A percentile compares a stretch with the other conserved stretches of the same genome.
Evolutionary conservation across 805 yeast species (phyloP).

Genomic region (Starmerella riodocensis): DNA sequence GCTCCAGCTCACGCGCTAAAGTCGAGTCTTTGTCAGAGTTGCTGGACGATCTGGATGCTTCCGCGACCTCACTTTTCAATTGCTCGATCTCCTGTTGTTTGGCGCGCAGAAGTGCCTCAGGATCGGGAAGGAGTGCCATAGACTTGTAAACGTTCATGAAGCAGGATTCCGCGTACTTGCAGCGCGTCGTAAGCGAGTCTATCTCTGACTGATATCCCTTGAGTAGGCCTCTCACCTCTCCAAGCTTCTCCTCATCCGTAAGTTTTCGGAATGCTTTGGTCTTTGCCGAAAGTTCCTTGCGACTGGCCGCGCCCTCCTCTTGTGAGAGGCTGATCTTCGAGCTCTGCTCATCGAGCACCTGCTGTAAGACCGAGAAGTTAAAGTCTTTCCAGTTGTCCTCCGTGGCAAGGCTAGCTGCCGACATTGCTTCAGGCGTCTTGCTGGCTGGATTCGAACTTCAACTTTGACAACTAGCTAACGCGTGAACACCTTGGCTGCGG

Average conservation of each 20-base stretch:
- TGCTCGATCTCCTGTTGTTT: slow-evolving; percentile 9
- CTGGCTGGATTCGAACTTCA: too few relatives aligned
- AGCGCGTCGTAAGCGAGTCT: slow-evolving; percentile 64
- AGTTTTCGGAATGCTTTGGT: slow-evolving; percentile 80
- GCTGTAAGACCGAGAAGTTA: slow-evolving; percentile 57
- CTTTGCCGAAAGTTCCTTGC: slow-evolving; percentile 65
- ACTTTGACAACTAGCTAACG: too few relatives aligned
- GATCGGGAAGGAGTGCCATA: slow-evolving; percentile 87
- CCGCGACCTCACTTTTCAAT: slow-evolving; percentile 35
- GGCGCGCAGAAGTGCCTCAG: slow-evolving; percentile 62
- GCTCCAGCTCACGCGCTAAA: slow-evolving; percentile 59
- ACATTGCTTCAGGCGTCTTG: too few relatives aligned
- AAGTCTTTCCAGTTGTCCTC: slow-evolving; percentile 52
- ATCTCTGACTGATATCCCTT: slow-evolving; percentile 76
- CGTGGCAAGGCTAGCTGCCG: not conserved
- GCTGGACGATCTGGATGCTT: not conserved
- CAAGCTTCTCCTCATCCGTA: slow-evolving; percentile 51
- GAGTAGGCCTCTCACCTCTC: slow-evolving; percentile 51
- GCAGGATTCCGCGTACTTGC: slow-evolving; percentile 57
- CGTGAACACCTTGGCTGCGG: too few relatives aligned
- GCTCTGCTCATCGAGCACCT: slow-evolving; percentile 60
- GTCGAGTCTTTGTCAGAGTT: slow-evolving; percentile 12
- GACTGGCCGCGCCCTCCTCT: slow-evolving; percentile 47
- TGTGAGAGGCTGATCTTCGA: slow-evolving; percentile 59
- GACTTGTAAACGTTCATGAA: slow-evolving; percentile 64